These are phyloP conservation scores for Polygonum maritimum DNA, from an alignment of 148 eudicot genomes.

Conservation along the genomic window DNA sequence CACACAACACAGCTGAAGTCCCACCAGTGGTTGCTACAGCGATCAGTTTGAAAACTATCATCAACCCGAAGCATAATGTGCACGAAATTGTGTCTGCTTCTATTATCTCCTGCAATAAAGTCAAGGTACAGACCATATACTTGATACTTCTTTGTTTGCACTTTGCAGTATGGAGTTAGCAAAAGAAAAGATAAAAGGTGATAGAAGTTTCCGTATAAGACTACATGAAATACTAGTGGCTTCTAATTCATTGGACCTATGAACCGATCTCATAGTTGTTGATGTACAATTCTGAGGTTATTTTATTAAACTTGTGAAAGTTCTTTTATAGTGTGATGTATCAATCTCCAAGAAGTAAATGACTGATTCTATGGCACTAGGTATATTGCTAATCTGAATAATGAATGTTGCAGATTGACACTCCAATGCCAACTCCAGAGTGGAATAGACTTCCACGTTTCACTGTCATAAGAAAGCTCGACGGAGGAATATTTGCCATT, in stretches of 20 bases:
- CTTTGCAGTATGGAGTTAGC: background rate
- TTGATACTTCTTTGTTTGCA: background rate
- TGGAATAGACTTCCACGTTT: slow-evolving; percentile 84
- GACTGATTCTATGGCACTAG: background rate
- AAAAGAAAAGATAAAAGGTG: background rate
- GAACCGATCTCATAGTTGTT: no score
- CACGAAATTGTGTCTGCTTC: slow-evolving; percentile 95
- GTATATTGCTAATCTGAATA: background rate
- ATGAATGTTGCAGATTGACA: slow-evolving; percentile 61
- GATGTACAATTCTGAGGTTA: no score
- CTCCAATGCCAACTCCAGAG: slow-evolving; percentile 70
- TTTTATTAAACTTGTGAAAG: background rate
- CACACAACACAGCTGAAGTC: slow-evolving; percentile 48
- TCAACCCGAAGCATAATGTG: slow-evolving; percentile 61
- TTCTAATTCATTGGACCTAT: no score
- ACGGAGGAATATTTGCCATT: slow-evolving; percentile 79
- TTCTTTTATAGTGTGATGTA: background rate
- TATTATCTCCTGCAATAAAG: slow-evolving; percentile 72
- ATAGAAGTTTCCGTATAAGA: background rate
- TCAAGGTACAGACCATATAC: slow-evolving; percentile 47
- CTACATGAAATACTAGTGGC: no score
- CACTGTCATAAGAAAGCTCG: slow-evolving; percentile 79
- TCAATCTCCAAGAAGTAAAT: background rate
- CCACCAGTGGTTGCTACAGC: slow-evolving; percentile 90
- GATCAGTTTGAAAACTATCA: slow-evolving; percentile 77